phyloP scores from a whole-genome alignment of 306 rosid species.

The Sicyos edulis region DNA sequence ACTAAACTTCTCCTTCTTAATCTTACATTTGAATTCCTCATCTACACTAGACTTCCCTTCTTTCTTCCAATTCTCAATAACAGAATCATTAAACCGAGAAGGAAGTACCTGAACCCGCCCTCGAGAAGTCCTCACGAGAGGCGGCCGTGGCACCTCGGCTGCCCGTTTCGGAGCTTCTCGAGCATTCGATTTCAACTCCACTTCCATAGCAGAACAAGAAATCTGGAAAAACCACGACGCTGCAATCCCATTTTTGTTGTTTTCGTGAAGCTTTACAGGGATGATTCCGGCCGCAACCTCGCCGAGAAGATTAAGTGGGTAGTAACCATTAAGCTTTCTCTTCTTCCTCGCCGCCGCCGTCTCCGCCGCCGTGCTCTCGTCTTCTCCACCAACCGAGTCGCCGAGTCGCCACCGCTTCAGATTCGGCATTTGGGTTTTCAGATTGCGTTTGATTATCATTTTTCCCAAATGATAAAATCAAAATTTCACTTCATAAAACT shows the following conservation, averaged over 20 bases:
- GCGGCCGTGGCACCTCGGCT: slow-evolving; percentile 62
- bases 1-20: slow-evolving; percentile 38
- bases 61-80: slow-evolving; percentile 92
- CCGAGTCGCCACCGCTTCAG: slow-evolving; percentile 69
- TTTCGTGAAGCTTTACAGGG: slow-evolving; percentile 35
- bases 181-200: slow-evolving; percentile 39
- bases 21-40: slow-evolving; percentile 44
- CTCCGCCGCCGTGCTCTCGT: slow-evolving; percentile 41
- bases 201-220: slow-evolving; percentile 47
- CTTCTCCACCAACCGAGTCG: slow-evolving; percentile 65
- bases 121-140: slow-evolving; percentile 81
- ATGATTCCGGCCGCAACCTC: slow-evolving; percentile 79
- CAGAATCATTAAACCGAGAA: slow-evolving; percentile 91
- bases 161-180: slow-evolving; percentile 30
- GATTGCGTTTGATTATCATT: slow-evolving; percentile 90
- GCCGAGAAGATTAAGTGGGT: slow-evolving; percentile 76
- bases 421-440: slow-evolving; percentile 98
- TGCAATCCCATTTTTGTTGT: slow-evolving; percentile 39
- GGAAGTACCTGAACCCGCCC: slow-evolving; percentile 98
- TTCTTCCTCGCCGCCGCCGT: slow-evolving; percentile 48
- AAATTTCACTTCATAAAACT: slow-evolving; percentile 20
- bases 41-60: slow-evolving; percentile 51
- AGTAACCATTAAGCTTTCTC: slow-evolving; percentile 64
- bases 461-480: slow-evolving; percentile 8
- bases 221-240: slow-evolving; percentile 62